phyloP scores from a whole-genome alignment of 805 yeast species.

The Vanderwaltozyma tropicalis region DNA sequence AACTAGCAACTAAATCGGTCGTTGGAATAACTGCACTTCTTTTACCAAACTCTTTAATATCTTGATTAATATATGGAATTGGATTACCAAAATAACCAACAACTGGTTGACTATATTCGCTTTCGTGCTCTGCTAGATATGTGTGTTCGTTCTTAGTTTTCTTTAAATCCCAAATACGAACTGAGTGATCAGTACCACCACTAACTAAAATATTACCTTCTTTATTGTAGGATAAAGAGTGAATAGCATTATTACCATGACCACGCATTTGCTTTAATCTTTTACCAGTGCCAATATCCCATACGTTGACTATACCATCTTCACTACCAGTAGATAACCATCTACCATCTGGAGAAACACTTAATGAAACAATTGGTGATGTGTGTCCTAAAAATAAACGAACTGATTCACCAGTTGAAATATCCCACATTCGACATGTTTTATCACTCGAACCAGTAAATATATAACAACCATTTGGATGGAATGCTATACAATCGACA shows the following conservation, averaged over 20 bases:
- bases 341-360: constrained; percentile 94
- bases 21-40: constrained; percentile 70
- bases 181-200: constrained; percentile 86
- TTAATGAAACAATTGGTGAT: constrained; percentile 74
- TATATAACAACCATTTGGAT: constrained; percentile 90
- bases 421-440: constrained; percentile 97
- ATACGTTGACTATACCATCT: constrained; percentile 75
- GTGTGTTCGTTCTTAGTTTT: constrained; percentile 34
- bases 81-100: constrained; percentile 29
- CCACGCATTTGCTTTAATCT: constrained; percentile 87
- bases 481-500: constrained; percentile 90
- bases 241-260: constrained; percentile 79
- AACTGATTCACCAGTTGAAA: constrained; percentile 77
- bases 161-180: constrained; percentile 93
- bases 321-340: constrained; percentile 95
- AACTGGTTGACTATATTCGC: constrained; percentile 30
- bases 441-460: constrained; percentile 94
- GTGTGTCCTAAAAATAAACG: constrained; percentile 88
- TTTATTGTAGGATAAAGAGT: constrained; percentile 71
- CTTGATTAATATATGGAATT: constrained; percentile 26
- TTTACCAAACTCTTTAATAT: constrained; percentile 39
- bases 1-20: constrained; percentile 85
- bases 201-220: constrained; percentile 87
- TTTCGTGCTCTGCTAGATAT: background rate
- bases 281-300: constrained; percentile 93